Base-by-base conservation (phyloP, 208 protist species). In the Porcisia deanei region DNA sequence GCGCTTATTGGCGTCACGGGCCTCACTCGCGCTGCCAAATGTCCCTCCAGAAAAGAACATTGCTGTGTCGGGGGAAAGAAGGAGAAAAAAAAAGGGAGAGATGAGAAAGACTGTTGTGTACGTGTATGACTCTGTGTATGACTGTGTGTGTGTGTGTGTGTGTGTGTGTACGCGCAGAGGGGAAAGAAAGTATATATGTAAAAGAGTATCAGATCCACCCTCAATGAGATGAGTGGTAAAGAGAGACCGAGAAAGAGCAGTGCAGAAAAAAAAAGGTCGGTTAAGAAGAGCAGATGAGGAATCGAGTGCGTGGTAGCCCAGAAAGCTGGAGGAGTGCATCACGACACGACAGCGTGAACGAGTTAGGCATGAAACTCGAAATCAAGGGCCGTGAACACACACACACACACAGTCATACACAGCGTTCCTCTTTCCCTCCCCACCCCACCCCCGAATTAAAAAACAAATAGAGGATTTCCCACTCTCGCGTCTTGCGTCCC, bases 1-100 rank as follows among this genome's bases (percentile, higher is more conserved):
- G 39, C 83, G 88, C 64, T 70, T 69, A 30, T 80, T 79, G 34
- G 71, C 76, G 20, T 86, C 88, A 20, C 80, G 69, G 1, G 66
- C 68, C 47, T 91, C 89, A 77, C 84, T 93, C 65, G 94, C 87
- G 6, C 77, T 60, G 14, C 88, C 85, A 71, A 90, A 73, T 41
- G 85, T 86, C 30, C 71, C 81, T 14, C 79, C 74, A 10, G 73
- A 34, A 58, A 82, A 82, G 37, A 82, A 78, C 78, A 82, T 80
- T 30, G 0, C 63, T 66, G 18, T 3, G 25, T n/a, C 22, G 18
- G 10, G 8, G 39, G 43, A 64, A 54, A 43, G 6, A 76, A 53
- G 5, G 7, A 41, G 65, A 55, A 10, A 18, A 22, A 47, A 72
- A 47, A 54, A 52, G 43, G 16, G 14, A 37, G 39, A 47, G 30